Percentiles rank a stretch among this genome's conserved stretches.
Evolutionary conservation across 108 stramenopile species (phyloP).

Genomic region (Thalassiosira profunda): DNA sequence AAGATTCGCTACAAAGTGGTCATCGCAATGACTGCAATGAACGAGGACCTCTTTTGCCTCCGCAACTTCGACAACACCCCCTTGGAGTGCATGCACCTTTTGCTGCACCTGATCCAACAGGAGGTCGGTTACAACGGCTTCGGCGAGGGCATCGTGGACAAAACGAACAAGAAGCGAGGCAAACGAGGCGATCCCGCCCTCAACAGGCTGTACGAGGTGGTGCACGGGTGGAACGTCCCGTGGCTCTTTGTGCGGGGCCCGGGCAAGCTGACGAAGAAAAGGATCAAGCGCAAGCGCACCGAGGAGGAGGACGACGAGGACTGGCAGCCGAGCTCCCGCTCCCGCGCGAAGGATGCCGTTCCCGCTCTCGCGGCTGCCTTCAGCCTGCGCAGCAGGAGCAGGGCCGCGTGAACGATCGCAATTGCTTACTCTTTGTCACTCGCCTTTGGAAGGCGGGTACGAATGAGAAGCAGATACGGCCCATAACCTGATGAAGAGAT

Average conservation of each 20-base stretch:
- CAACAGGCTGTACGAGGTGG: neutral
- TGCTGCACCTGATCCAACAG: conserved; percentile 14
- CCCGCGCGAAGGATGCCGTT: no score
- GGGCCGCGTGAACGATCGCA: no score
- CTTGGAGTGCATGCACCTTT: conserved; percentile 7
- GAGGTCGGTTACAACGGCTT: no score
- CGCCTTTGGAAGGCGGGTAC: no score
- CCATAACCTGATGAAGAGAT: no score
- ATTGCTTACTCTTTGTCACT: no score
- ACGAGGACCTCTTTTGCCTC: neutral
- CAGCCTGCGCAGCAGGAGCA: no score
- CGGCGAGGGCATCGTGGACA: no score
- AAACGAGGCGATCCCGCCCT: neutral
- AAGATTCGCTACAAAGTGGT: conserved; percentile 15
- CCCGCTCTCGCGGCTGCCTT: no score
- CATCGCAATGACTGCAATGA: neutral
- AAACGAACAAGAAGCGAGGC: neutral
- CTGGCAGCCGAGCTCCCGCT: neutral
- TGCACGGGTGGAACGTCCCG: neutral
- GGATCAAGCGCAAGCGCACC: neutral
- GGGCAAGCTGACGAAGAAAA: neutral
- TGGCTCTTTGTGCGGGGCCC: neutral
- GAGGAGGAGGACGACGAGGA: neutral
- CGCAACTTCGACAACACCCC: conserved; percentile 3
- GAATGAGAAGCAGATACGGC: no score